Conservation (phyloP, 2,329 filamentous ascomycete species). For the Albophoma yamanashiensis region DNA sequence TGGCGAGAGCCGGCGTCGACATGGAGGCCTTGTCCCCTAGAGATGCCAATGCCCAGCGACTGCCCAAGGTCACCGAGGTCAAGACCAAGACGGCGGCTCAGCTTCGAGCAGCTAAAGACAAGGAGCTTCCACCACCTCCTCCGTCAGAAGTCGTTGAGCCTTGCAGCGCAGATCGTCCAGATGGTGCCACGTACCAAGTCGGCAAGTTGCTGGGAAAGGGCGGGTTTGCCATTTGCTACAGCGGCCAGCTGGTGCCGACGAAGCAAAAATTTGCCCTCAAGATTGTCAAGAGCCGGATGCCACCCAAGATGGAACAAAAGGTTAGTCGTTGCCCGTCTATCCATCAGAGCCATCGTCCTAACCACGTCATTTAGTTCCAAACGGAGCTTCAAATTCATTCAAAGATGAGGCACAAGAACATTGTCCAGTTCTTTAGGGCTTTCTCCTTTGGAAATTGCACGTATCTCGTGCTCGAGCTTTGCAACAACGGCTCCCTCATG, state of each 20-base stretch:
- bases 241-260: conserved; percentile 54
- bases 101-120: conserved; percentile 48
- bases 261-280: conserved; percentile 66
- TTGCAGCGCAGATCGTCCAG: conserved; percentile 55
- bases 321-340: conserved; percentile 28
- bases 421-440: conserved; percentile 89
- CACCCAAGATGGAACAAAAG: conserved; percentile 75
- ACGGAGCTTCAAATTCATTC: conserved; percentile 94
- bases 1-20: conserved; percentile 39
- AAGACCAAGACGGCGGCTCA: conserved; percentile 42
- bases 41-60: conserved; percentile 51
- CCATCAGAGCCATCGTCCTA: not conserved
- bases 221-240: conserved; percentile 74
- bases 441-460: conserved; percentile 85
- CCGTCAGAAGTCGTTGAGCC: conserved; percentile 49
- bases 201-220: conserved; percentile 69
- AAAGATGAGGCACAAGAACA: conserved; percentile 91
- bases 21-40: conserved; percentile 55
- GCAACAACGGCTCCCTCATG: conserved; percentile 91
- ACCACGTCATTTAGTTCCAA: conserved; percentile 41
- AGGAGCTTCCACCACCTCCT: conserved; percentile 57
- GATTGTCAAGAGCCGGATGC: conserved; percentile 77
- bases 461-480: conserved; percentile 89
- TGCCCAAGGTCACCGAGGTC: conserved; percentile 35
- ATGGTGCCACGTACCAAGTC: conserved; percentile 63